These are phyloP conservation scores for Aspergillus uvarum DNA, from an alignment of 2,329 filamentous ascomycete species.

Conservation along the genomic window DNA sequence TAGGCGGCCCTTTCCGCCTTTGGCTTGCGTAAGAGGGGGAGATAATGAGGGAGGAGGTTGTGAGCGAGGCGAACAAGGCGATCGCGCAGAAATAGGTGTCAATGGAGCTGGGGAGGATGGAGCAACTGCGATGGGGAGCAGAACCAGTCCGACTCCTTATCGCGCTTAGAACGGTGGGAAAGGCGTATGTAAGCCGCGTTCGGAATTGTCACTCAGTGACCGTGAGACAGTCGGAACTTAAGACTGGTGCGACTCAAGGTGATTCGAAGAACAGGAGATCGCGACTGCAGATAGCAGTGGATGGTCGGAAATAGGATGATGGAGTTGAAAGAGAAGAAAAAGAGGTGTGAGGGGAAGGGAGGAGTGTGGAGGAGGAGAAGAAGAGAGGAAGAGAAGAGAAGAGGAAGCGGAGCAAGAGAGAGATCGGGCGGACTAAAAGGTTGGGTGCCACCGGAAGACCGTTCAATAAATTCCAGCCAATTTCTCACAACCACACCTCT, in stretches of 20 bases:
- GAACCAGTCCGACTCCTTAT: constrained; percentile 16
- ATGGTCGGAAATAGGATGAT: not conserved
- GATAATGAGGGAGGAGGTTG: constrained; percentile 1
- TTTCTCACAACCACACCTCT: not conserved
- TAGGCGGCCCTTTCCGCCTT: not conserved
- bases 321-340: not conserved
- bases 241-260: not conserved
- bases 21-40: not conserved
- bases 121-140: constrained; percentile 9
- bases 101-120: not conserved
- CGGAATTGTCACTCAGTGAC: constrained; percentile 11
- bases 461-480: not conserved
- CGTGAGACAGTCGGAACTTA: not conserved
- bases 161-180: constrained; percentile 1
- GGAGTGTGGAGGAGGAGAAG: constrained; percentile 12
- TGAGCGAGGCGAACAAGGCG: not conserved
- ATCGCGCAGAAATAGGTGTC: not conserved
- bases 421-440: not conserved
- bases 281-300: not conserved
- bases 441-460: not conserved
- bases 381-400: constrained; percentile 18
- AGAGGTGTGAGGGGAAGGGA: not conserved
- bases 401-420: not conserved
- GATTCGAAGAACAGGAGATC: not conserved
- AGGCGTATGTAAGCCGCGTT: constrained; percentile 22